Evolutionary conservation across 163 green algal species (phyloP), one percentile per base, ranked within the genome.

Genomic region (Prototheca wickerhamii): DNA sequence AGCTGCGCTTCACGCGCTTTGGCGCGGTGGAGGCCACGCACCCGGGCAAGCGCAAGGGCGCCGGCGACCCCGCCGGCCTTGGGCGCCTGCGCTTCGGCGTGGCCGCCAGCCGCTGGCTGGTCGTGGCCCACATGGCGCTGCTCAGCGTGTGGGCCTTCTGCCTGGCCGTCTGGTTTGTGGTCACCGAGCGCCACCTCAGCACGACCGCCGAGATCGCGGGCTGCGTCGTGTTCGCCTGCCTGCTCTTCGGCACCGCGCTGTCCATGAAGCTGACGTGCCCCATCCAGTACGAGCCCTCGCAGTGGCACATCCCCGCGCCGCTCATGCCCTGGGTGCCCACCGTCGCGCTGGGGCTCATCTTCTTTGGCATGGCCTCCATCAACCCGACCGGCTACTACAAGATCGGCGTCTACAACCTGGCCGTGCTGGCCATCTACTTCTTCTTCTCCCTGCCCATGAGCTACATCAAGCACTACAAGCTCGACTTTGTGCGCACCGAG

Each of bases 261-360:
- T 58, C 42, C 60, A 63, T 74, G 60, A 20, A 52, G n/a, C n/a
- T 69, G 6, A 15, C 46, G 28, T 74, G 67, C 52, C 60, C 51
- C 21, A 10, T 69, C 4, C 29, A 74, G 53, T 69, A 69, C 42
- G 12, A 57, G 28, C 60, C 60, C 29, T 21, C 21, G 18, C 32
- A 40, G 30, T 78, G 33, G 30, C 34, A 64, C 30, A 58, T 78
- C 29, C 37, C 49, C 0, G 21, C 25, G 10, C 69, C 42, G 25
- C 26, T 72, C 30, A 69, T 79, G 66, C 72, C 72, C 44, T 79
- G 61, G 61, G 20, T 79, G 37, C 72, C 72, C 25, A 72, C 65
- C 23, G 21, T 60, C 0, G 72, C 67, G 23, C 66, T 74, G 26
- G 28, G 43, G 0, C 50, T 74, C n/a, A 29, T 74, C 4, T 17